Evolutionary conservation across 768 basidiomycete genomes (phyloP), one percentile per base, ranked within the genome.

Genomic region (Boletus reticuloceps): DNA sequence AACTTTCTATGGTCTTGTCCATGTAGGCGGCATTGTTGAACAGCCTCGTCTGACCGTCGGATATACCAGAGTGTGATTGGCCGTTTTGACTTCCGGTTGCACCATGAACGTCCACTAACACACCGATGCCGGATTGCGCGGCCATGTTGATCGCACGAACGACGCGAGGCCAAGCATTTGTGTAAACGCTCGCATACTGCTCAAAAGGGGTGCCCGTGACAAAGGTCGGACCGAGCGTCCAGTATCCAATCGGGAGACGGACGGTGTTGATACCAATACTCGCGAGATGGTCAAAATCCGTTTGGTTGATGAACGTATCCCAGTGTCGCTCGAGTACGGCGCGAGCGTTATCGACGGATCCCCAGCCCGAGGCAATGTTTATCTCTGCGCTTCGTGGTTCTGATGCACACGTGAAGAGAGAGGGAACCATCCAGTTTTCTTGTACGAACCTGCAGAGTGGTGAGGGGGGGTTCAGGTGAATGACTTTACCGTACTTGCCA

Each of bases 351-450:
- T 69, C 61, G 9, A 47, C 12, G 12, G 64, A 65, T 11, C 60
- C 56, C 64, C 64, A 88, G 4, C 87, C 87, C 17, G 71, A 76
- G 6, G 88, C 86, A 39, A 90, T 79, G 64, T 89, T 86, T 36
- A 84, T 66, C 64, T 89, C 88, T 2, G 86, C 78, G 3, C 71
- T 62, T 61, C 75, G 73, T 14, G 73, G 60, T 5, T 77, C 85
- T 20, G 74, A 64, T 4, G 87, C 86, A 52, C 84, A 84, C 5
- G 63, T 60, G 64, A 88, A 89, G 29, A 86, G 52, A 32, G 84
- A 84, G 5, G 86, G 84, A 1, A 81, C 81, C 83, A 90, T 88
- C 87, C 88, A 91, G 20, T 77, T 71, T 67, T 91, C 88, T 53
- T 84, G 81, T 7, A 88, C 85, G 63, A 89, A 88, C 84, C 84